Conservation (phyloP, 169 alveolate genomes). For the Eimeria necatrix region DNA sequence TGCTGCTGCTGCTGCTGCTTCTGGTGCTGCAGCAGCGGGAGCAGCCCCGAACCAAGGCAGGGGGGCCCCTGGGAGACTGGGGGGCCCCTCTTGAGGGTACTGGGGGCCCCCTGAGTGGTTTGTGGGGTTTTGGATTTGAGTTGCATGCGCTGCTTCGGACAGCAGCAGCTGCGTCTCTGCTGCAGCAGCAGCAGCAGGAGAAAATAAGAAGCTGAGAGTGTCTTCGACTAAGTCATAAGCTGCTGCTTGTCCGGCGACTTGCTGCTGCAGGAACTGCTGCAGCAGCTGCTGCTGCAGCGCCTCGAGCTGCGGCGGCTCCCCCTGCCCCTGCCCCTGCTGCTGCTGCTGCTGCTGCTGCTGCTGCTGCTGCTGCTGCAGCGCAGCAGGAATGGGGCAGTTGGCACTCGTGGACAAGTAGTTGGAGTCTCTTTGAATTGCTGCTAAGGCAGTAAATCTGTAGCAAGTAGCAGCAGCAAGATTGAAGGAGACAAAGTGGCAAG, state of each 20-base stretch:
- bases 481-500: neutral
- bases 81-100: no score
- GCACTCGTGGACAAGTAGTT: neutral
- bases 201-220: no score
- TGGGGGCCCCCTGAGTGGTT: no score
- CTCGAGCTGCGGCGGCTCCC: neutral
- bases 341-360: neutral
- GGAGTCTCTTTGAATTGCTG: neutral
- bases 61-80: no score
- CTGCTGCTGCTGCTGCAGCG: neutral
- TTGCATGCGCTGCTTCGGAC: neutral
- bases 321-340: neutral
- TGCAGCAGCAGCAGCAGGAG: neutral
- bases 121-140: no score
- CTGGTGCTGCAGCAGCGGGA: no score
- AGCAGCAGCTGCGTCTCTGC: constrained; percentile 11
- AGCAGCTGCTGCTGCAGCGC: neutral
- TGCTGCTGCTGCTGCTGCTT: no score
- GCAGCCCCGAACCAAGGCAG: no score
- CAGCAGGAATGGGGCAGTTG: neutral
- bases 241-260: no score
- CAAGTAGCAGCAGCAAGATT: neutral
- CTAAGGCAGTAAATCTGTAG: neutral
- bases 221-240: no score
- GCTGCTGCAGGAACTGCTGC: no score